A percentile compares a stretch with the other conserved stretches of the same genome.
phyloP scores from a whole-genome alignment of 305 asterid genomes.

The Fraxinus nigra region DNA sequence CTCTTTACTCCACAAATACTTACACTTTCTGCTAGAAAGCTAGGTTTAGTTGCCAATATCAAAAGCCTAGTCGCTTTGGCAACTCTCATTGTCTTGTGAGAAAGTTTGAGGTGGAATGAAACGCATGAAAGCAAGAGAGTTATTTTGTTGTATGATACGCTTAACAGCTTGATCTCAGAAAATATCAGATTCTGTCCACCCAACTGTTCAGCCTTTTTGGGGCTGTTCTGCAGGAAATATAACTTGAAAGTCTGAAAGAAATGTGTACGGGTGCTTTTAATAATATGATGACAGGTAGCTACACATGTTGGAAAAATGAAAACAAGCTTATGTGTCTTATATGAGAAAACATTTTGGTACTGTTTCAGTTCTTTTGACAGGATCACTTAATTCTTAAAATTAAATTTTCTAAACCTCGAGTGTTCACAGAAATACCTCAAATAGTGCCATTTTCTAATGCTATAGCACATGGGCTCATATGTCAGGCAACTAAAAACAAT shows the following conservation, averaged over 20 bases:
- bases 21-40: conserved; percentile 5
- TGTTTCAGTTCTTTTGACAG: background rate
- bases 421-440: background rate
- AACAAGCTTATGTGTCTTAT: background rate
- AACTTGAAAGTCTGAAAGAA: background rate
- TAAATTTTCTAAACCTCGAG: background rate
- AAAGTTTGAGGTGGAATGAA: background rate
- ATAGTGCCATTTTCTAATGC: background rate
- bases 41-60: background rate
- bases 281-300: background rate
- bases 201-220: background rate
- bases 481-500: background rate
- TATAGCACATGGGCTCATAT: background rate
- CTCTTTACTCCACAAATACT: background rate
- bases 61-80: background rate
- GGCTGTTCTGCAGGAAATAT: background rate
- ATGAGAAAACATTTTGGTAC: background rate
- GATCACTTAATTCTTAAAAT: background rate
- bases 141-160: background rate
- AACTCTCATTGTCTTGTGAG: conserved; percentile 1
- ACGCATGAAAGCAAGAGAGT: background rate
- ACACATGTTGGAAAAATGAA: background rate
- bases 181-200: background rate
- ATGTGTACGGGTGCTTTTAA: background rate
- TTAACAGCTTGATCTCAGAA: background rate